Evolutionary conservation across 176 grass and related monocot genomes (phyloP).

Genomic region (Triticum urartu): DNA sequence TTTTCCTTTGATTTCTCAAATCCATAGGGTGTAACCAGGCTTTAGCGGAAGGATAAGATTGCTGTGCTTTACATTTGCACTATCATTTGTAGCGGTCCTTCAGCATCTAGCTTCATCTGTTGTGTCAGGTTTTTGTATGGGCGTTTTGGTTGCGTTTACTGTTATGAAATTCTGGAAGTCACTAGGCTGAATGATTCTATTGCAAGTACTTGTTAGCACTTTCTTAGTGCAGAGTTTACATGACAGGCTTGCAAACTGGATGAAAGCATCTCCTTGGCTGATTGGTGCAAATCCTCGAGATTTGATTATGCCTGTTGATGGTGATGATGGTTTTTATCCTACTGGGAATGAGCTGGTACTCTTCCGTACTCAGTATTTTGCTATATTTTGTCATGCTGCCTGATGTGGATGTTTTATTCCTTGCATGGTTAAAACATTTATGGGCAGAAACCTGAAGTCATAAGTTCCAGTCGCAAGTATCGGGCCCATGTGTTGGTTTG

Average conservation of each 20-base stretch:
- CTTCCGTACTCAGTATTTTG: not conserved
- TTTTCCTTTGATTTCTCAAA: constrained; percentile 19
- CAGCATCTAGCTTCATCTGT: not conserved
- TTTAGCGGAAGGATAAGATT: not conserved
- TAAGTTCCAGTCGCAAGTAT: constrained; percentile 92
- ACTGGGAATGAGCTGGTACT: constrained; percentile 93
- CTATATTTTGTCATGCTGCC: constrained; percentile 17
- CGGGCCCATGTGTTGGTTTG: constrained; percentile 94
- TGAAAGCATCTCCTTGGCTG: constrained; percentile 88
- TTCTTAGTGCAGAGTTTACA: constrained; percentile 27
- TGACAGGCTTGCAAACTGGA: constrained; percentile 69
- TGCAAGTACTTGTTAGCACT: constrained; percentile 21
- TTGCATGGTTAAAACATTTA: constrained; percentile 24
- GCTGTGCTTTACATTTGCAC: not conserved
- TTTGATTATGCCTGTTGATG: constrained; percentile 86
- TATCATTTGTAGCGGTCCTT: not conserved
- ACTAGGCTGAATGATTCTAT: not conserved
- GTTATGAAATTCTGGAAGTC: not conserved
- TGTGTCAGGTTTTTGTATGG: not conserved
- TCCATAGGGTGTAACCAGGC: not conserved
- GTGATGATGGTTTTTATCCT: constrained; percentile 92
- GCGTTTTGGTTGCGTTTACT: not conserved
- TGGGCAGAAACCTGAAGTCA: constrained; percentile 88
- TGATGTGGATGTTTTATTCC: constrained; percentile 1
- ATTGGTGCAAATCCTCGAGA: constrained; percentile 78